Evolutionary conservation across 2,329 filamentous ascomycete genomes (phyloP).

Genomic region (Chalara sp.): DNA sequence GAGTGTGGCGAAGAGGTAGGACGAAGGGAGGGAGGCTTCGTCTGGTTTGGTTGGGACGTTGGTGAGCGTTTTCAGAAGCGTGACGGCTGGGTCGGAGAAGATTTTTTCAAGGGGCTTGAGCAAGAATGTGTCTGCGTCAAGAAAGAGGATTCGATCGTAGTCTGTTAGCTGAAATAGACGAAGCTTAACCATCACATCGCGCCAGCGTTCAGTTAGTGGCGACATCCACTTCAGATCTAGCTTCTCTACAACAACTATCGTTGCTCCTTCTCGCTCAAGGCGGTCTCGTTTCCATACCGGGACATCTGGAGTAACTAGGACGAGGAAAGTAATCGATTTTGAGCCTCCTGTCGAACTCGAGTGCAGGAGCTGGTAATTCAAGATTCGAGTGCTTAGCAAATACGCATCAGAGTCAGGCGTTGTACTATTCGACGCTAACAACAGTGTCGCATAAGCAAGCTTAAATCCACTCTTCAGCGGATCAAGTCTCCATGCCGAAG

Average conservation of each 20-base stretch:
- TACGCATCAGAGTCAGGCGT: constrained; percentile 13
- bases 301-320: constrained; percentile 26
- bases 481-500: too few species aligned
- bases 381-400: constrained; percentile 27
- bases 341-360: constrained; percentile 23
- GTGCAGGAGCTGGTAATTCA: constrained; percentile 31
- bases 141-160: constrained; percentile 28
- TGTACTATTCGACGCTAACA: too few species aligned
- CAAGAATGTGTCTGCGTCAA: constrained; percentile 30
- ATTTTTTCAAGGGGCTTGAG: constrained; percentile 26
- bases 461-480: too few species aligned
- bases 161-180: constrained; percentile 27
- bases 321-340: constrained; percentile 27
- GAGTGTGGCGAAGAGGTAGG: constrained; percentile 29
- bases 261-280: constrained; percentile 29
- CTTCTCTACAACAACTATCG: constrained; percentile 26
- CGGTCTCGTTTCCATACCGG: constrained; percentile 18
- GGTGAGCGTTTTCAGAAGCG: not conserved
- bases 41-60: constrained; percentile 13
- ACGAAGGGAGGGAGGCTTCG: constrained; percentile 25
- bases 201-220: constrained; percentile 24
- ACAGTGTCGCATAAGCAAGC: too few species aligned
- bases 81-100: constrained; percentile 24
- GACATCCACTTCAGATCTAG: constrained; percentile 23
- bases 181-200: constrained; percentile 26